These are phyloP conservation scores for Scheffersomyces parashehatae DNA, from an alignment of 1,139 yeast genomes.

Conservation along the genomic window DNA sequence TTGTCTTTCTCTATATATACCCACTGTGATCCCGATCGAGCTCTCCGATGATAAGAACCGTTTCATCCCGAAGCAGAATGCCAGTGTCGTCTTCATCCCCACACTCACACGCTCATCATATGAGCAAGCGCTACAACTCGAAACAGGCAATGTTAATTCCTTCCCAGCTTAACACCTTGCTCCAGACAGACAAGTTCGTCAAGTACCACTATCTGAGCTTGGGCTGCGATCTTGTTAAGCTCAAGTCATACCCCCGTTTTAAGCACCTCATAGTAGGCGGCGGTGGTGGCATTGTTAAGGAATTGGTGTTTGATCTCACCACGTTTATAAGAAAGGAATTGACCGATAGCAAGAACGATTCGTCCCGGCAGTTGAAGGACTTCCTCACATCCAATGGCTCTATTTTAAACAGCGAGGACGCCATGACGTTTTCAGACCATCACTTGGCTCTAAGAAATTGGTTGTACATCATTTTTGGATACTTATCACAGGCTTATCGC, in stretches of 20 bases:
- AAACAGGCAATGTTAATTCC: slow-evolving; percentile 8
- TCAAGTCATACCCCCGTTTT: slow-evolving; percentile 37
- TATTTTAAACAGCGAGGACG: background rate
- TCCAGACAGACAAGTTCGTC: slow-evolving; percentile 28
- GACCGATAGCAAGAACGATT: slow-evolving; percentile 12
- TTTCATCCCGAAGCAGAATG: too few species aligned
- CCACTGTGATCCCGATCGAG: too few species aligned
- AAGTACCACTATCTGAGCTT: slow-evolving; percentile 34
- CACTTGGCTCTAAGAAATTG: slow-evolving; percentile 16
- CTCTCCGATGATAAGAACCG: too few species aligned
- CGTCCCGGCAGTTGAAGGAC: slow-evolving; percentile 25
- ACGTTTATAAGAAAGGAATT: slow-evolving; percentile 37
- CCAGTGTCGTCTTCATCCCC: too few species aligned
- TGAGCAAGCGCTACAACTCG: background rate
- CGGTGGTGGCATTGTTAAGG: slow-evolving; percentile 40
- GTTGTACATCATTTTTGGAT: slow-evolving; percentile 42
- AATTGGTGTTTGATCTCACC: slow-evolving; percentile 37
- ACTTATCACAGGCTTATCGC: slow-evolving; percentile 26
- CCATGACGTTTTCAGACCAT: background rate
- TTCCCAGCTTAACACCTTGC: slow-evolving; percentile 13
- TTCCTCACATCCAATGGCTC: slow-evolving; percentile 9
- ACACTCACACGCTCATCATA: background rate
- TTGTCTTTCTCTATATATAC: too few species aligned
- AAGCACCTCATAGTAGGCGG: slow-evolving; percentile 29
- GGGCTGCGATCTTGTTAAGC: slow-evolving; percentile 38